Percentiles rank a stretch among this genome's conserved stretches.
These are phyloP conservation scores for Lindgomyces ingoldianus DNA, from an alignment of 495 filamentous ascomycete genomes.

Conservation along the genomic window DNA sequence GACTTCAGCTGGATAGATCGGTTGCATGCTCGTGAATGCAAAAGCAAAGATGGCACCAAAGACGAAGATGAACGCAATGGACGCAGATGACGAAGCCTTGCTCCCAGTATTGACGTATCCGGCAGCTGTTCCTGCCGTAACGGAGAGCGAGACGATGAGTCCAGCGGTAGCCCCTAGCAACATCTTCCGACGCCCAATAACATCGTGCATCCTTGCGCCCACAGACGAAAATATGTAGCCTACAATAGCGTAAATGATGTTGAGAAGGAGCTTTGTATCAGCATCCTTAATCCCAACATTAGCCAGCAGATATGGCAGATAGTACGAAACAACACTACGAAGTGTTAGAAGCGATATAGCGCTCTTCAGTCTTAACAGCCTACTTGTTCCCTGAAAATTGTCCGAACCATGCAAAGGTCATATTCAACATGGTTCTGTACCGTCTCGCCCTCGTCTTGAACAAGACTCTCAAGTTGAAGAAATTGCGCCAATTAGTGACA, in stretches of 20 bases:
- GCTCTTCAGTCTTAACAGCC: no score
- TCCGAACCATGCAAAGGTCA: conserved; percentile 34
- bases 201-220: conserved; percentile 34
- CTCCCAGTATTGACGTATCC: conserved; percentile 30
- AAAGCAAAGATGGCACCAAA: conserved; percentile 31
- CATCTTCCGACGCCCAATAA: conserved; percentile 36
- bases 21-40: conserved; percentile 24
- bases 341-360: background rate
- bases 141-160: conserved; percentile 20
- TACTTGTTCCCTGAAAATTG: conserved; percentile 36
- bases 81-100: conserved; percentile 10
- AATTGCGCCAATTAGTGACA: conserved; percentile 31
- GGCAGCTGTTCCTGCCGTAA: conserved; percentile 32
- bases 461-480: conserved; percentile 25
- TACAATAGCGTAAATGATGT: conserved; percentile 34
- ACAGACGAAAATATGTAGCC: conserved; percentile 31
- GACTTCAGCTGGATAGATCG: conserved; percentile 35
- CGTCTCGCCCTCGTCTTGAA: conserved; percentile 21
- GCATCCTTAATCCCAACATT: conserved; percentile 26
- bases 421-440: conserved; percentile 29
- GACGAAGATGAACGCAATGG: conserved; percentile 29
- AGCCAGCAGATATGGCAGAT: conserved; percentile 27
- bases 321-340: conserved; percentile 29
- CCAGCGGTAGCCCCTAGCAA: conserved; percentile 29
- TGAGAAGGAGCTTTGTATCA: conserved; percentile 30